Evolutionary conservation across 345 rosid species (phyloP).

Genomic region (Eucalyptus virginea): DNA sequence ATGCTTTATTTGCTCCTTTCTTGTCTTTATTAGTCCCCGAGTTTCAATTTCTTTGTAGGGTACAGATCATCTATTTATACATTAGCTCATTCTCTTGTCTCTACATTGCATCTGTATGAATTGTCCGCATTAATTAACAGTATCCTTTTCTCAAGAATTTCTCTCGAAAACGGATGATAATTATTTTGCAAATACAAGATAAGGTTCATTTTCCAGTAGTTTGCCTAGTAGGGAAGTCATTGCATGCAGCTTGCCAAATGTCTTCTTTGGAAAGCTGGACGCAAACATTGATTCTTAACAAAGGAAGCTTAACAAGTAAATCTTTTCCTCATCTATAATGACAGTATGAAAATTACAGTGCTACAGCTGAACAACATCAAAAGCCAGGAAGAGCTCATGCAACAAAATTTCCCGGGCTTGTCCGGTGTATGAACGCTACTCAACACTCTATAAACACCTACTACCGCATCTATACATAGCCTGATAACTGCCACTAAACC

Average conservation of each 20-base stretch:
- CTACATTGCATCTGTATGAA: not conserved
- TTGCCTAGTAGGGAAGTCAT: not conserved
- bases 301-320: not conserved
- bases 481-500: conserved; percentile 40
- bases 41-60: not conserved
- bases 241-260: not conserved
- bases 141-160: not conserved
- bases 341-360: conserved; percentile 29
- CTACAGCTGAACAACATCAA: conserved; percentile 33
- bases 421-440: conserved; percentile 11
- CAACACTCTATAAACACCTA: conserved; percentile 8
- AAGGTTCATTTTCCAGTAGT: not conserved
- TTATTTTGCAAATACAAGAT: not conserved
- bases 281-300: not conserved
- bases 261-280: not conserved
- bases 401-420: conserved; percentile 50
- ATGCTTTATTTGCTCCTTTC: not conserved
- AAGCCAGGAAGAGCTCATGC: conserved; percentile 39
- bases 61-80: not conserved
- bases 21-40: no score
- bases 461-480: conserved; percentile 28
- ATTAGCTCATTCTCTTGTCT: not conserved
- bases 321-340: conserved; percentile 9
- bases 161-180: not conserved
- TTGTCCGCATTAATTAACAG: not conserved